Base-by-base conservation (phyloP, 2,329 filamentous ascomycete genomes). In the Diplodia mutila region DNA sequence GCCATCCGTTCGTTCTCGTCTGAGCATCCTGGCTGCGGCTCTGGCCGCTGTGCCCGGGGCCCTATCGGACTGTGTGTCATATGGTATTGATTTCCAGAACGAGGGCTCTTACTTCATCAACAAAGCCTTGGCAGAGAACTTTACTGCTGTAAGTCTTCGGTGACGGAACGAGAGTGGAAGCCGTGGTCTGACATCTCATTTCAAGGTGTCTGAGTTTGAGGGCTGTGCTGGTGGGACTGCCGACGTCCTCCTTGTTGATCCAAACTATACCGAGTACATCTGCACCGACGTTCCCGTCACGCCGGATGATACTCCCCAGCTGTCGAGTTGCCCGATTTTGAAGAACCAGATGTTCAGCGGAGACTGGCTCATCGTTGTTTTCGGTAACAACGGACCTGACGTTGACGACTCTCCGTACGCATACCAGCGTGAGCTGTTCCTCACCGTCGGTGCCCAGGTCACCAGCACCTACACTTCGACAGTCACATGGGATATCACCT, bases 21-120 rank as follows among this genome's bases (percentile, higher is more conserved):
- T 77, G 6, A 67, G 71, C 57, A 72, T 72, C 55, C 64, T 74
- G 67, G 72, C 72, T 65, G 69, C 72, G 25, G 67, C 76, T 2
- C 42, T 78, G 23, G 73, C 76, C 6, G 52, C 75, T 25, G 73
- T 71, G 27, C 29, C n/a, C 18, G 25, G 29, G 52, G 68, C 59
- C 25, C 69, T 74, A 12, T 70, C 74, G 1, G 71, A 75, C 23
- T 80, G 78, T 68, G 73, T 75, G 57, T 77, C 78, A 12, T 80
- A 73, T 65, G 78, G 78, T 61, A 75, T 80, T 21, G 82, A 84
- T 70, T 84, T 81, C 66, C 72, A 80, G 55, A 77, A 80, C 69
- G 80, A 79, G 42, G 77, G 77, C 2, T 70, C 73, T 21, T 84
- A 83, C 73, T 84, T 83, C 72, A 82, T 83, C 71, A 82, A 83